Conservation (phyloP, 352 stramenopile species). For the Pseudoperonospora humuli region DNA sequence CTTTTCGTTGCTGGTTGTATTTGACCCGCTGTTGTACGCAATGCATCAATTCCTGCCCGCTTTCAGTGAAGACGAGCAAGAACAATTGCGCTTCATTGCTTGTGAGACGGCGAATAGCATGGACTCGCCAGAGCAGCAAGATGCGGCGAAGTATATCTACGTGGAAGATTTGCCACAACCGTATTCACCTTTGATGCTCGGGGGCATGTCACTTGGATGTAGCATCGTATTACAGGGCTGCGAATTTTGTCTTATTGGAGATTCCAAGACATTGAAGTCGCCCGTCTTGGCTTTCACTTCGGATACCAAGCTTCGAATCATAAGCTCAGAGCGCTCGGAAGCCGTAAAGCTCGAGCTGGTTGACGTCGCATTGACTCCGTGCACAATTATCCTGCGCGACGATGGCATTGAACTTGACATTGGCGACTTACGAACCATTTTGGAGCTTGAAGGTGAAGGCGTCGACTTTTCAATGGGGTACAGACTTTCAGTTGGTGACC, state of each 20-base stretch:
- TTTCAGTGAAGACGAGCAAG: constrained; percentile 57
- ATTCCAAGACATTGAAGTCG: constrained; percentile 59
- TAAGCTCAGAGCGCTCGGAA: constrained; percentile 58
- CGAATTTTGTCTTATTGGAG: constrained; percentile 75
- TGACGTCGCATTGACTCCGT: constrained; percentile 77
- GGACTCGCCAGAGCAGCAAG: constrained; percentile 50
- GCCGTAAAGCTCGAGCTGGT: constrained; percentile 62
- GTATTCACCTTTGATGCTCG: constrained; percentile 64
- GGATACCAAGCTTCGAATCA: constrained; percentile 53
- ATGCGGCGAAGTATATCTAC: constrained; percentile 39
- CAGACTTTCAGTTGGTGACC: constrained; percentile 45
- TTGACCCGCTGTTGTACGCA: constrained; percentile 57
- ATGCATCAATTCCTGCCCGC: constrained; percentile 55
- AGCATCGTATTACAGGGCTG: constrained; percentile 45
- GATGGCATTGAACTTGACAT: constrained; percentile 76
- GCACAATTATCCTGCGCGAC: constrained; percentile 45
- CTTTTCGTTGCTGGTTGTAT: constrained; percentile 67
- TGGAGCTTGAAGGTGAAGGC: constrained; percentile 83
- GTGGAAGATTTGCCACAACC: constrained; percentile 47
- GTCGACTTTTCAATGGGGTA: constrained; percentile 77
- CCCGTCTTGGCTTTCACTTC: constrained; percentile 78
- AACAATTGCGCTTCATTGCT: constrained; percentile 63
- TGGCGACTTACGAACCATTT: constrained; percentile 57
- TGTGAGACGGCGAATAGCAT: constrained; percentile 35
- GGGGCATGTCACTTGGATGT: constrained; percentile 42